Conservation (phyloP, 441 rosid genomes). For the Breynia disticha region DNA sequence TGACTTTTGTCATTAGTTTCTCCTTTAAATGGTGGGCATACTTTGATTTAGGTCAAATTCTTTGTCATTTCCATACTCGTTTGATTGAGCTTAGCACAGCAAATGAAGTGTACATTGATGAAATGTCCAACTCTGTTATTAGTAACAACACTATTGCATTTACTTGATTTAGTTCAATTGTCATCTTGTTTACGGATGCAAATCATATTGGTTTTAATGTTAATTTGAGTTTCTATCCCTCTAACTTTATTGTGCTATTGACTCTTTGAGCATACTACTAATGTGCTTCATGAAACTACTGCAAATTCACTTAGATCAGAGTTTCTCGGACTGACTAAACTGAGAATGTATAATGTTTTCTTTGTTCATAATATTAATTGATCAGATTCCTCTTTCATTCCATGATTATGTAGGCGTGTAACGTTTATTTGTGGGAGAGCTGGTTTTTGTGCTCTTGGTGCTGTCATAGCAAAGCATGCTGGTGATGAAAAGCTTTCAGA, state of each 20-base stretch:
- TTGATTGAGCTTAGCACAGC: too few species aligned
- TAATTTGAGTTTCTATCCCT: not conserved
- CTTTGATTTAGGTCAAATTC: too few species aligned
- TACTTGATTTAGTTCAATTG: conserved; percentile 2
- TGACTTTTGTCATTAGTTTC: too few species aligned
- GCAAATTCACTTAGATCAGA: not conserved
- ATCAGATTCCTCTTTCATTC: conserved; percentile 1
- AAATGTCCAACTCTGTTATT: not conserved
- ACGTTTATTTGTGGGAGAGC: conserved; percentile 56
- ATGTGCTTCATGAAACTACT: not conserved
- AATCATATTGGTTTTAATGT: not conserved
- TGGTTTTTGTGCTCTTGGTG: conserved; percentile 71
- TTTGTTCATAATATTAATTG: too few species aligned
- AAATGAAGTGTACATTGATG: not conserved
- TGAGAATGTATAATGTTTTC: too few species aligned
- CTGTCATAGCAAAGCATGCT: conserved; percentile 48
- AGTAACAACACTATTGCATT: not conserved
- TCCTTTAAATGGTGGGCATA: too few species aligned
- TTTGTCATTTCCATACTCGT: too few species aligned
- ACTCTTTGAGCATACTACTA: not conserved
- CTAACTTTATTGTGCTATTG: not conserved
- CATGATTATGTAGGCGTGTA: conserved; percentile 30
- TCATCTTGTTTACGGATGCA: not conserved
- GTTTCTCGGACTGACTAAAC: not conserved
- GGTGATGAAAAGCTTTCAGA: conserved; percentile 39